phyloP scores from a whole-genome alignment of 139 green algal genomes.

The Gonium pectorale region DNA sequence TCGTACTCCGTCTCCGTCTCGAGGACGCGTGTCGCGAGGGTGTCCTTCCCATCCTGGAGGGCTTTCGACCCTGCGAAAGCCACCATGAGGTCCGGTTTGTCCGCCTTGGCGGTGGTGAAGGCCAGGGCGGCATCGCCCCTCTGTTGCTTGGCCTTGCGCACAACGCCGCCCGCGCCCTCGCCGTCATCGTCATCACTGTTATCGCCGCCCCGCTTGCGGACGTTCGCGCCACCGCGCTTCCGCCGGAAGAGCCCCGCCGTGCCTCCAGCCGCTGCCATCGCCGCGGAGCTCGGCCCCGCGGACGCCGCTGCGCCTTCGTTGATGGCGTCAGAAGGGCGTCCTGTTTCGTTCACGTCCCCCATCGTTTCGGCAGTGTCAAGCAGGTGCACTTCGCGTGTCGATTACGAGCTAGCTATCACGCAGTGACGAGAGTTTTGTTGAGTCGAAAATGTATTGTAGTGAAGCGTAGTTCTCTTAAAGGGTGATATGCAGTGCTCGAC shows the following conservation, averaged over 20 bases:
- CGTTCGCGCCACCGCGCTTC: constrained; percentile 64
- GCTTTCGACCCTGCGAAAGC: constrained; percentile 50
- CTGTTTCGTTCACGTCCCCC: too few relatives aligned
- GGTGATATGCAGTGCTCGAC: too few relatives aligned
- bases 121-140: constrained; percentile 57
- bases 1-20: constrained; percentile 88
- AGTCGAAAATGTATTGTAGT: too few relatives aligned
- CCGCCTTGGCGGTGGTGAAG: constrained; percentile 61
- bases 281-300: constrained; percentile 23
- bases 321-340: too few relatives aligned
- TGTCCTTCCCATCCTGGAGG: constrained; percentile 57
- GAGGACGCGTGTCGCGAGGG: constrained; percentile 68
- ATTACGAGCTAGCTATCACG: too few relatives aligned
- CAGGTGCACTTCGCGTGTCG: too few relatives aligned
- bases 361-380: too few relatives aligned
- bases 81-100: constrained; percentile 44
- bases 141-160: constrained; percentile 66
- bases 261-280: constrained; percentile 3
- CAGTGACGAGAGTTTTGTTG: too few relatives aligned
- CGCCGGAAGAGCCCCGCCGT: constrained; percentile 50
- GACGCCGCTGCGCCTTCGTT: too few relatives aligned
- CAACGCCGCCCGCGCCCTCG: constrained; percentile 41
- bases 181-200: constrained; percentile 38
- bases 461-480: too few relatives aligned
- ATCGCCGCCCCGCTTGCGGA: constrained; percentile 71